Evolutionary conservation across 108 stramenopile species (phyloP), one percentile per base, ranked within the genome.

Genomic region (Skeletonema menzelii): DNA sequence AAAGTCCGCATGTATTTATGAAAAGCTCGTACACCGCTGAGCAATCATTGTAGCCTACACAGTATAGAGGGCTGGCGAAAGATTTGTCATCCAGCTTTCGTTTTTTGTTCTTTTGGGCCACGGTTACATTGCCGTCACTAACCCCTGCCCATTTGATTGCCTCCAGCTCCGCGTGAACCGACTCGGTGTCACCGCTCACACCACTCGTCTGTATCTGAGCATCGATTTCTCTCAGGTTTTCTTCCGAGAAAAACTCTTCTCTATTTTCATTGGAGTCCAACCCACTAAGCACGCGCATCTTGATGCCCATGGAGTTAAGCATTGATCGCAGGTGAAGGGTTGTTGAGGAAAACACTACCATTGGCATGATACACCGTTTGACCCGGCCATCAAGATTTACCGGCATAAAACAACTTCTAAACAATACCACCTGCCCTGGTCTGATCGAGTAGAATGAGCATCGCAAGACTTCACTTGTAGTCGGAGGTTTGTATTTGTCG

Each of bases 41-140:
- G 58, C 88, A 89, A 63, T 88, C 82, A 30, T 87, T 87, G 26
- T 73, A 73, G 26, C 91, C 91, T 11, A 47, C 63, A 55, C 88
- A 59, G 40, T 65, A 75, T 38, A 87, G 47, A 53, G 87, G 66
- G 40, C 20, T 53, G 63, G 67, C 19, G 61, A 30, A 26, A 30
- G 27, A 15, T 38, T 59, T 17, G 60, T 35, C 42, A 14, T 19
- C 27, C 22, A 44, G 32, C 3, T 44, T 31, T 8, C 58, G 19
- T 17, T 38, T 56, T 61, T 59, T 56, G 56, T 66, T 84, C 64
- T 69, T 69, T 27, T 57, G 49, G 42, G 72, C 66, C 56, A 77
- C 76, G 8, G 27, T 71, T 15, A 79, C 79, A 38, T 72, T 64
- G 28, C 63, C 75, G 12, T 56, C 56, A 40, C 77, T 70, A 28